Conservation (phyloP, 2,329 filamentous ascomycete genomes). For the Fusarium avenaceum region DNA sequence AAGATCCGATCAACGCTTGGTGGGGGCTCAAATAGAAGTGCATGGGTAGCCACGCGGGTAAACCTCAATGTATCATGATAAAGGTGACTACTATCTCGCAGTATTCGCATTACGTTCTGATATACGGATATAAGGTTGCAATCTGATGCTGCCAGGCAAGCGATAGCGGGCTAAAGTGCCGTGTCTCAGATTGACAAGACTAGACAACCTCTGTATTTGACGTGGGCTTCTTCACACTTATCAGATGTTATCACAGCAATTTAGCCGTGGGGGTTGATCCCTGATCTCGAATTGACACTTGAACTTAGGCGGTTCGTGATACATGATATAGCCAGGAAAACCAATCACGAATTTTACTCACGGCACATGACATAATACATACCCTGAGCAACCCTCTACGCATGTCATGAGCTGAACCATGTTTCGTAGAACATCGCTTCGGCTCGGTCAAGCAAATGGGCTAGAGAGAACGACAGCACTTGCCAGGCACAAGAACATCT, state of each 20-base stretch:
- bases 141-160: background rate
- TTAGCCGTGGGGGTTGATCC: background rate
- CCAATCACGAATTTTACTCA: background rate
- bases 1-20: slow-evolving; percentile 7
- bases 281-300: background rate
- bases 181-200: background rate
- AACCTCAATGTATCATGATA: slow-evolving; percentile 2
- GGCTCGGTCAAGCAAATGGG: slow-evolving; percentile 32
- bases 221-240: background rate
- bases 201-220: background rate
- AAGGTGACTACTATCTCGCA: slow-evolving; percentile 9
- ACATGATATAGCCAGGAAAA: background rate
- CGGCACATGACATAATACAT: background rate
- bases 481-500: slow-evolving; percentile 1
- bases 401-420: slow-evolving; percentile 5
- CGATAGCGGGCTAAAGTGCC: too few species aligned
- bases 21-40: slow-evolving; percentile 21
- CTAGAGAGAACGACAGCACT: slow-evolving; percentile 9
- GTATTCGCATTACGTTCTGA: slow-evolving; percentile 1
- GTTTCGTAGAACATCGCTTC: background rate
- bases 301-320: background rate
- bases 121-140: background rate
- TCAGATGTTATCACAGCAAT: background rate
- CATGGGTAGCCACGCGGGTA: background rate
- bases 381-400: background rate